phyloP scores from a whole-genome alignment of 2,329 filamentous ascomycete species.

The Fonsecaea monophora region DNA sequence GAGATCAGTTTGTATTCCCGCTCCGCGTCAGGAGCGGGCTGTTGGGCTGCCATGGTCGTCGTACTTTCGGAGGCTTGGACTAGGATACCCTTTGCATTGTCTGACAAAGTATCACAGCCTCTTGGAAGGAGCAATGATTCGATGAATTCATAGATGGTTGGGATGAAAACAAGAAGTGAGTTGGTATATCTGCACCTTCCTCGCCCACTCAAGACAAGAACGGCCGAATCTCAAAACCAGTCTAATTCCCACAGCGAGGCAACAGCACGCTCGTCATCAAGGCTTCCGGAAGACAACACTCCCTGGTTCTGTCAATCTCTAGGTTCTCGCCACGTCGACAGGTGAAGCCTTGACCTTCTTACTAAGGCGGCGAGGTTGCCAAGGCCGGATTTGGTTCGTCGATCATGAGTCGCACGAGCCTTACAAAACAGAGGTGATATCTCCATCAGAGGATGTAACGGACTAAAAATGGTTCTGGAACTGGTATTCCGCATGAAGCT shows the following conservation, averaged over 20 bases:
- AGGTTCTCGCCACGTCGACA: conserved; percentile 30
- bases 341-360: conserved; percentile 29
- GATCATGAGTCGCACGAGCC: background rate
- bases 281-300: background rate
- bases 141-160: background rate
- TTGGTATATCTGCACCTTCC: background rate
- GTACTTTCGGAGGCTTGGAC: background rate
- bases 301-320: conserved; percentile 19
- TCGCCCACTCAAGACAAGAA: background rate
- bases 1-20: conserved; percentile 82
- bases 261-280: conserved; percentile 28
- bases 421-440: conserved; percentile 22
- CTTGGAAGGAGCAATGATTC: background rate
- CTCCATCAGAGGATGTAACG: background rate
- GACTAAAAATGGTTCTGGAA: background rate
- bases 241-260: conserved; percentile 15
- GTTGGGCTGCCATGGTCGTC: conserved; percentile 11
- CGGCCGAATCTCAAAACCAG: conserved; percentile 1
- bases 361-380: conserved; percentile 22
- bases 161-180: background rate
- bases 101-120: background rate
- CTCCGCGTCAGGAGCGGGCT: conserved; percentile 56
- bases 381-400: conserved; percentile 24
- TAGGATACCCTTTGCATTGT: background rate
- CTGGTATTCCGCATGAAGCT: background rate